Evolutionary conservation across 2,329 filamentous ascomycete species (phyloP), one percentile per base, ranked within the genome.

Genomic region (Botrytis pseudocinerea): DNA sequence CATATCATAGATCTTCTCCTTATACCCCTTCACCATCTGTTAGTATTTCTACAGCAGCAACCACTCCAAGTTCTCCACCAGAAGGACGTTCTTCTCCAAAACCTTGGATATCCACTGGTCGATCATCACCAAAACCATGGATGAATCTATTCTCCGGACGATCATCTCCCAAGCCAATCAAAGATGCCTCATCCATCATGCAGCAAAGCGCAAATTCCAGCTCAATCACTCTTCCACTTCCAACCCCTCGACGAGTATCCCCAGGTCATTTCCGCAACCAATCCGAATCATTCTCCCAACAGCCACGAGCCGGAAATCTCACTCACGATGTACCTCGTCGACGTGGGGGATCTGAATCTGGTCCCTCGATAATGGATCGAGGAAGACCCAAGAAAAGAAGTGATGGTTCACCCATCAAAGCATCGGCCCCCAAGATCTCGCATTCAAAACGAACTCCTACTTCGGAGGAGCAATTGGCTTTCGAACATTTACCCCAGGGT

Each of bases 401-500:
- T 20, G 86, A 88, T 38, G 80, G 80, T 25, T 83, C 74, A 32
- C 75, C 77, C 16, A 73, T 77, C 38, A 78, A 78, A 82, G 83
- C 76, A 86, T 84, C 75, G 6, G 25, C 32, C 25, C 72, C 74
- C 7, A 76, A 32, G 51, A 14, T 0, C n/a, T 57, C 28, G 7
- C n/a, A 28, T 57, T 28, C 51, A 57, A 57, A 68, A 42, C 51
- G 61, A 65, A 46, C 46, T 63, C 69, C 73, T 12, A 64, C 48
- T 40, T 61, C 54, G 1, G 82, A 85, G 2, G 89, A 91, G 77
- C 84, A 87, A 66, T 84, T 84, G 40, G 88, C 87, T 0, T 91
- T 90, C 74, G 88, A 90, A 78, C 82, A 84, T 65, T 83, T 92
- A n/a, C 90, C 90, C 0, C 84, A 84, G 71, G 90, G 90, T 0